A percentile compares a stretch with the other conserved stretches of the same genome.
Evolutionary conservation across 345 rosid species (phyloP).

Genomic region (Rhizophora mangle): DNA sequence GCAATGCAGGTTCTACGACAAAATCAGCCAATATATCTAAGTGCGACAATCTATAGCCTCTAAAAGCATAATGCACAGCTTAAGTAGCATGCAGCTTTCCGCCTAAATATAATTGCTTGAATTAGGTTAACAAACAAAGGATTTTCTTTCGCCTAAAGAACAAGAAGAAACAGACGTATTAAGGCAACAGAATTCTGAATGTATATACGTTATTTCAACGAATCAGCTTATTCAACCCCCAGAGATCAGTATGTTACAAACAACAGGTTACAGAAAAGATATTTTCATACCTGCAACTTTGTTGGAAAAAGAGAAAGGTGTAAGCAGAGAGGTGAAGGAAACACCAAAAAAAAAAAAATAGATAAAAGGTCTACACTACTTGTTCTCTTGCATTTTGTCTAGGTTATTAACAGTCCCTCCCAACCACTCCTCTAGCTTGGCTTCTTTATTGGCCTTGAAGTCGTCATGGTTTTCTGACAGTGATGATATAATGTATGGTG

Average conservation of each 20-base stretch:
- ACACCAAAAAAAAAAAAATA: neutral
- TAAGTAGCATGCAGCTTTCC: too few relatives aligned
- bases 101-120: too few relatives aligned
- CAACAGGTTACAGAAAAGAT: constrained; percentile 9
- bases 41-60: too few relatives aligned
- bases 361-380: neutral
- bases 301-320: neutral
- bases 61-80: too few relatives aligned
- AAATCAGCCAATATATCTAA: too few relatives aligned
- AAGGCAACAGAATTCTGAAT: neutral
- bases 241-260: neutral
- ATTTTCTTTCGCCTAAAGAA: too few relatives aligned
- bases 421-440: constrained; percentile 79
- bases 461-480: constrained; percentile 44
- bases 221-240: neutral
- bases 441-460: constrained; percentile 76
- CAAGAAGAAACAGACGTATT: too few relatives aligned
- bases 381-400: constrained; percentile 7
- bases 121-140: too few relatives aligned
- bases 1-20: too few relatives aligned
- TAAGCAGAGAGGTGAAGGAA: neutral
- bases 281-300: neutral
- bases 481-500: constrained; percentile 5
- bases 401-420: constrained; percentile 34
- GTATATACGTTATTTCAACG: neutral